phyloP scores from a whole-genome alignment of 345 rosid species.

The Euclidium syriacum region DNA sequence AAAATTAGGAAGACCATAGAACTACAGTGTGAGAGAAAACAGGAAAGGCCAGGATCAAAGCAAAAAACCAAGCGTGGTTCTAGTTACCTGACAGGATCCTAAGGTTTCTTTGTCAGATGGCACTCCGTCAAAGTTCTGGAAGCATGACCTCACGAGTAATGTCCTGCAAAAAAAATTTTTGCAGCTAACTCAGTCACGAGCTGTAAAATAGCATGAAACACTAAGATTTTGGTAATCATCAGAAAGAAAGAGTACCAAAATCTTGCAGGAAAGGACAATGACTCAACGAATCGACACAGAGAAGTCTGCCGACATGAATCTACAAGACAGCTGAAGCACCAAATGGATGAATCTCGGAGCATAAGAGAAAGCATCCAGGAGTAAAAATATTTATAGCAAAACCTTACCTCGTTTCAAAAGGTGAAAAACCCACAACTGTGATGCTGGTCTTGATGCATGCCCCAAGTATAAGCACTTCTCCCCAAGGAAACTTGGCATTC shows the following conservation, averaged over 20 bases:
- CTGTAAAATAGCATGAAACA: conserved; percentile 17
- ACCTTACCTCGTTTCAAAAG: conserved; percentile 62
- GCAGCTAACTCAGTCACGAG: conserved; percentile 1
- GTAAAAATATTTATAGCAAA: conserved; percentile 1
- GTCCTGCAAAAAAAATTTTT: conserved; percentile 47
- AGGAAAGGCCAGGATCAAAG: conserved; percentile 10
- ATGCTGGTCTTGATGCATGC: conserved; percentile 75
- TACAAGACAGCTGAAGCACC: conserved; percentile 55
- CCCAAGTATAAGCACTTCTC: conserved; percentile 64
- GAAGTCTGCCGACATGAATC: conserved; percentile 37
- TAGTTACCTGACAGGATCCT: conserved; percentile 64
- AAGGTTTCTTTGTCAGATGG: conserved; percentile 53
- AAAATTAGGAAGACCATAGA: conserved; percentile 37
- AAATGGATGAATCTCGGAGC: conserved; percentile 3
- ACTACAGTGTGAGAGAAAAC: not conserved
- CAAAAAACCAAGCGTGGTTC: conserved; percentile 1
- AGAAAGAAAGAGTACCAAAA: conserved; percentile 50
- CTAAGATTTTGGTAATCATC: conserved; percentile 12
- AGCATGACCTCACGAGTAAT: conserved; percentile 56
- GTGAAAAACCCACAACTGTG: conserved; percentile 63
- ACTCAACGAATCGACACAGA: conserved; percentile 57
- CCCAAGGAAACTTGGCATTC: conserved; percentile 64
- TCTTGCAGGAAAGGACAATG: conserved; percentile 71
- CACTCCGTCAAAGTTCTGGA: conserved; percentile 51
- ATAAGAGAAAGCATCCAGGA: not conserved